Conservation (phyloP, 2,329 filamentous ascomycete species). For the Bisporella sp. region DNA sequence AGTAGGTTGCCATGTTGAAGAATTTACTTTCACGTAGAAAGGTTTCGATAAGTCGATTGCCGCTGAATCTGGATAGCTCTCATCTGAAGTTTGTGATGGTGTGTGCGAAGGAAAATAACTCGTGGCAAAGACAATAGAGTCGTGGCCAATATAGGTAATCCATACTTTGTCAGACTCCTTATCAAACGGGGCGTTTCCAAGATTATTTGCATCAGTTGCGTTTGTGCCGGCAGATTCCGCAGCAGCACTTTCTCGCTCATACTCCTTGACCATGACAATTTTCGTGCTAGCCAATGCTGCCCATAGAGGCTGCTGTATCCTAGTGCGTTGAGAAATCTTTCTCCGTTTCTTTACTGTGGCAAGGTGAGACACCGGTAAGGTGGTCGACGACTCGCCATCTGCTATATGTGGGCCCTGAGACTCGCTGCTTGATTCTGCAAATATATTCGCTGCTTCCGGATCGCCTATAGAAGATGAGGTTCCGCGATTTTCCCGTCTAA, state of each 20-base stretch:
- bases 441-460: slow-evolving; percentile 53
- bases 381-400: slow-evolving; percentile 20
- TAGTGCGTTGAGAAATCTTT: slow-evolving; percentile 85
- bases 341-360: slow-evolving; percentile 72
- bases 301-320: slow-evolving; percentile 89
- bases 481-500: slow-evolving; percentile 51
- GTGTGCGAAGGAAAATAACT: slow-evolving; percentile 50
- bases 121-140: slow-evolving; percentile 71
- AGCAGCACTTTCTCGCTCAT: slow-evolving; percentile 72
- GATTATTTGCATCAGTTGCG: slow-evolving; percentile 69
- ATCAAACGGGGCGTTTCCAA: slow-evolving; percentile 69
- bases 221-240: slow-evolving; percentile 68
- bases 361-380: slow-evolving; percentile 17
- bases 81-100: slow-evolving; percentile 25
- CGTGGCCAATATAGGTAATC: slow-evolving; percentile 73
- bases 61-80: slow-evolving; percentile 28
- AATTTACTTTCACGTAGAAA: slow-evolving; percentile 73
- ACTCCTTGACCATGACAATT: slow-evolving; percentile 90
- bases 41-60: slow-evolving; percentile 64
- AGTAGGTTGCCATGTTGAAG: slow-evolving; percentile 72
- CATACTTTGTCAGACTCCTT: slow-evolving; percentile 66
- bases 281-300: slow-evolving; percentile 92
- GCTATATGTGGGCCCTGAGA: slow-evolving; percentile 14
- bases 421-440: slow-evolving; percentile 44
- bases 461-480: slow-evolving; percentile 44